phyloP scores from a whole-genome alignment of 805 yeast genomes.

The Metschnikowia kunwiensis region DNA sequence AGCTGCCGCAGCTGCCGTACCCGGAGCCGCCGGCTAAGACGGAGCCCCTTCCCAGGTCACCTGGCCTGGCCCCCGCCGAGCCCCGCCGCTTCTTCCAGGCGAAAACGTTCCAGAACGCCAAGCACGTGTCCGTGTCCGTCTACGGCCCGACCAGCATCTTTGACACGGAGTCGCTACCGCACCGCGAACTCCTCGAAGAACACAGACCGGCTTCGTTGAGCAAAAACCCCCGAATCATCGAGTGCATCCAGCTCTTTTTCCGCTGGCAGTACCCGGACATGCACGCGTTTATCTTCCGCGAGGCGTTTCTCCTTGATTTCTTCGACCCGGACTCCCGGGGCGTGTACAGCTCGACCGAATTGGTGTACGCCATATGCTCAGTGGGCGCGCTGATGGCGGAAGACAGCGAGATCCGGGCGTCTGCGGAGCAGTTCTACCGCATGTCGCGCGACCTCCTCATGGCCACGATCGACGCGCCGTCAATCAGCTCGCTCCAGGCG shows the following conservation, averaged over 20 bases:
- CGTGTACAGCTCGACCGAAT: constrained; percentile 12
- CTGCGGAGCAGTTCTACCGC: constrained; percentile 8
- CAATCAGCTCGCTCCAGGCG: constrained; percentile 14
- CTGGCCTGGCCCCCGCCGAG: background rate
- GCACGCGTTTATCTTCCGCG: constrained; percentile 17
- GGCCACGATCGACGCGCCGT: constrained; percentile 12
- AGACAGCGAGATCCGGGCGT: constrained; percentile 1
- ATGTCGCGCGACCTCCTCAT: constrained; percentile 11
- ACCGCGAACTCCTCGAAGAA: constrained; percentile 5
- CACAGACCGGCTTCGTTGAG: constrained; percentile 7
- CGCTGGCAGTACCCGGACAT: constrained; percentile 18
- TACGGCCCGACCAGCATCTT: constrained; percentile 17
- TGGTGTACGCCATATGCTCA: constrained; percentile 14
- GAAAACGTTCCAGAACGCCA: constrained; percentile 6
- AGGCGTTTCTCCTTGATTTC: constrained; percentile 16
- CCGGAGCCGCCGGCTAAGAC: background rate
- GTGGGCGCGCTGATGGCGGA: constrained; percentile 14
- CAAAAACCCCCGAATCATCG: constrained; percentile 9
- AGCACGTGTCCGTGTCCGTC: constrained; percentile 6
- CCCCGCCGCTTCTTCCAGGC: constrained; percentile 10
- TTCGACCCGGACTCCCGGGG: constrained; percentile 11
- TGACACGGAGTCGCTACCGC: constrained; percentile 12
- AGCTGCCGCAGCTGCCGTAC: background rate
- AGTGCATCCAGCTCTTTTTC: constrained; percentile 14
- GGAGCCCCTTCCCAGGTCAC: background rate